Evolutionary conservation across 2,329 filamentous ascomycete genomes (phyloP).

Genomic region (Aspergillus candidus): DNA sequence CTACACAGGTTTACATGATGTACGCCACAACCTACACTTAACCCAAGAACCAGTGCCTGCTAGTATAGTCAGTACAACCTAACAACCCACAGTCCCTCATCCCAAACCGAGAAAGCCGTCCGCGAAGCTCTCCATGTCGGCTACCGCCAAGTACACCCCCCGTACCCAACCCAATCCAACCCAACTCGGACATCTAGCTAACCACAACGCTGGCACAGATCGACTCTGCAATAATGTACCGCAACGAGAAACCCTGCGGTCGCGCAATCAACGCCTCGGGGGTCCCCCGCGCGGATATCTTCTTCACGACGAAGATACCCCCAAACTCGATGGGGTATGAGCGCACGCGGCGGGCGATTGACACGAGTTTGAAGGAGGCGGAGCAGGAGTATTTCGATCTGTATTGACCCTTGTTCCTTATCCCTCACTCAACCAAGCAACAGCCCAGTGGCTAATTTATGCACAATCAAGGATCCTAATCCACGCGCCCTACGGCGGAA

Average conservation of each 20-base stretch:
- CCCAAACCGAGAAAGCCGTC: constrained; percentile 20
- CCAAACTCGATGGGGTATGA: constrained; percentile 60
- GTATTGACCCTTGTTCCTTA: constrained; percentile 29
- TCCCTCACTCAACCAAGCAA: not conserved
- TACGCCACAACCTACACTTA: constrained; percentile 8
- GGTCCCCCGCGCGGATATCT: constrained; percentile 62
- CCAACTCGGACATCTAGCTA: not conserved
- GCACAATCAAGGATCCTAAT: constrained; percentile 49
- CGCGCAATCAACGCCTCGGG: constrained; percentile 54
- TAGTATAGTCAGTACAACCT: not conserved
- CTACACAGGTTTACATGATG: constrained; percentile 28
- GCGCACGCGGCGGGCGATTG: constrained; percentile 61
- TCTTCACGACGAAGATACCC: constrained; percentile 74
- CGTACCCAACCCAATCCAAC: not conserved
- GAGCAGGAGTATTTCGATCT: constrained; percentile 71
- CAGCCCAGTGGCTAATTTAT: too few species aligned
- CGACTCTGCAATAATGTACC: constrained; percentile 59
- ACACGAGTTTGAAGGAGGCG: constrained; percentile 53
- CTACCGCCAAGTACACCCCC: constrained; percentile 26
- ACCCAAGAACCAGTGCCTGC: not conserved
- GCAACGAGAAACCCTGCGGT: constrained; percentile 67
- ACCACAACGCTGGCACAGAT: constrained; percentile 25
- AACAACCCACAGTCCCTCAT: constrained; percentile 17
- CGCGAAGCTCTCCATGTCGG: constrained; percentile 24
- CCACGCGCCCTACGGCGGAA: constrained; percentile 73